phyloP scores from a whole-genome alignment of 139 green algal genomes.

The Pseudopediastrum boryanum region DNA sequence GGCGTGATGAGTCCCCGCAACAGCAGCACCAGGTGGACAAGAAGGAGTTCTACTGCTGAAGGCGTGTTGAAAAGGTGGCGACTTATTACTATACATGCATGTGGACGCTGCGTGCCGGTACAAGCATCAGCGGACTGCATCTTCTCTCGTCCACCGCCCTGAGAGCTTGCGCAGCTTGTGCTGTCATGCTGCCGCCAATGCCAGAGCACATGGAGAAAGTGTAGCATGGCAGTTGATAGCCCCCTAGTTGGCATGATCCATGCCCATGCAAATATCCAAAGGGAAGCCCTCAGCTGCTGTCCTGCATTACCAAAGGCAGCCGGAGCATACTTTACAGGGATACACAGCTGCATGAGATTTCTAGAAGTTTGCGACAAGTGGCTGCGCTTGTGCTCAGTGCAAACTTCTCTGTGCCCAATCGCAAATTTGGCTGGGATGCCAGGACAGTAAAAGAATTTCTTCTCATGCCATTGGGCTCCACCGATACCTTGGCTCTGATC shows the following conservation, averaged over 20 bases:
- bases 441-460: not conserved
- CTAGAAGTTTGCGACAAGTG: not conserved
- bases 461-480: not conserved
- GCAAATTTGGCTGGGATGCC: not conserved
- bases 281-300: no score
- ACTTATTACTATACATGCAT: no score
- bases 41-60: no score
- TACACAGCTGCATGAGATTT: not conserved
- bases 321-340: not conserved
- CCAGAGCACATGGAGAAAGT: no score
- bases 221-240: no score
- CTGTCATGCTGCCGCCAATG: no score
- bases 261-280: no score
- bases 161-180: constrained; percentile 10
- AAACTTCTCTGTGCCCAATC: not conserved
- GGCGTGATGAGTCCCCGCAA: not conserved
- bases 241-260: no score
- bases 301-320: not conserved
- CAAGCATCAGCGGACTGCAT: no score
- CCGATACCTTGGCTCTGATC: constrained; percentile 52
- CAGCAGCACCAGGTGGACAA: not conserved
- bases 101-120: no score
- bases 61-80: no score
- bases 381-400: not conserved
- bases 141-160: not conserved